Evolutionary conservation across 768 basidiomycete genomes (phyloP).

Genomic region (Chiua virens): DNA sequence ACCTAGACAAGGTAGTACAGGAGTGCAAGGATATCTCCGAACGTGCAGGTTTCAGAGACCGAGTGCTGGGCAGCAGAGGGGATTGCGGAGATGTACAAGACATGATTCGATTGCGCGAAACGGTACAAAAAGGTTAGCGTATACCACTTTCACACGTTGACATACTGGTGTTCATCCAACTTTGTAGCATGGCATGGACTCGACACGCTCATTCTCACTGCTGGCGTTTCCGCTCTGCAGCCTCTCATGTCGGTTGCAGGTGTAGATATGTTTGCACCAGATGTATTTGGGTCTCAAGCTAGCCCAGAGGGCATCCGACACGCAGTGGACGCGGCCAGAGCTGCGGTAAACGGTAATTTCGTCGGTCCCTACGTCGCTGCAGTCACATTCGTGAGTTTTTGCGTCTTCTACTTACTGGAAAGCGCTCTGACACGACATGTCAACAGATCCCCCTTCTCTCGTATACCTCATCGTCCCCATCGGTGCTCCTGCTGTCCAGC

Average conservation of each 20-base stretch:
- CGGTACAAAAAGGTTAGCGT: conserved; percentile 50
- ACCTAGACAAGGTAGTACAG: conserved; percentile 55
- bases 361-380: conserved; percentile 69
- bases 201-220: conserved; percentile 79
- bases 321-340: conserved; percentile 54
- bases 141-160: not conserved
- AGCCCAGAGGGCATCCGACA: conserved; percentile 56
- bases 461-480: conserved; percentile 61
- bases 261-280: conserved; percentile 34
- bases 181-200: conserved; percentile 72
- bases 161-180: not conserved
- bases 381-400: conserved; percentile 61
- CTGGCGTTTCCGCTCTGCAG: conserved; percentile 81
- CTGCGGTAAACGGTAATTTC: conserved; percentile 64
- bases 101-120: conserved; percentile 58
- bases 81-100: conserved; percentile 69
- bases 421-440: not conserved
- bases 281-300: conserved; percentile 38
- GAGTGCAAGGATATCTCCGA: conserved; percentile 49
- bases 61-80: conserved; percentile 51
- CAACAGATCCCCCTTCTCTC: conserved; percentile 74
- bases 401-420: not conserved
- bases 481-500: conserved; percentile 78
- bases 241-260: conserved; percentile 75
- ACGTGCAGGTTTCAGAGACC: conserved; percentile 20